Conservation (phyloP, 306 rosid genomes). For the Gastrolobium bilobum region DNA sequence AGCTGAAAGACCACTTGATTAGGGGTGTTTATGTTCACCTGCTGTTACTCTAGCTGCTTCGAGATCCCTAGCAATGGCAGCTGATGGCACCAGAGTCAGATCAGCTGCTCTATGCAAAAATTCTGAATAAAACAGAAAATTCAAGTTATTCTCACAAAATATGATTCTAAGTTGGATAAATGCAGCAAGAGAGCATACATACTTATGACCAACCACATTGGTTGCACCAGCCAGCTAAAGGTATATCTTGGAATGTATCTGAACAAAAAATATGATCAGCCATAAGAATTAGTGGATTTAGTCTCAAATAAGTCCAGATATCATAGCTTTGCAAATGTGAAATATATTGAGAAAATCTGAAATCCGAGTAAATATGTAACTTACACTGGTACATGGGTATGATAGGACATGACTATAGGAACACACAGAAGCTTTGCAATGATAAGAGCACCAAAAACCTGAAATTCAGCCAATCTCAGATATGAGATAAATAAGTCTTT, state of each 20-base stretch:
- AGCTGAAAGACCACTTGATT: constrained; percentile 20
- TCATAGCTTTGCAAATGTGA: constrained; percentile 18
- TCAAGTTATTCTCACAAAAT: constrained; percentile 42
- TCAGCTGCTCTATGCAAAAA: constrained; percentile 96
- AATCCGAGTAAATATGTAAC: constrained; percentile 46
- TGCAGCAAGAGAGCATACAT: constrained; percentile 50
- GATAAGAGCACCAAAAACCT: constrained; percentile 56
- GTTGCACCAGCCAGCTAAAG: constrained; percentile 98
- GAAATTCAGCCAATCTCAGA: constrained; percentile 30
- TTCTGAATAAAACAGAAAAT: constrained; percentile 62
- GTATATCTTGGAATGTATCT: constrained; percentile 99
- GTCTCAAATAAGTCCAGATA: constrained; percentile 14
- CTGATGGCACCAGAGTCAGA: constrained; percentile 94
- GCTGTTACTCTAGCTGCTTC: constrained; percentile 78
- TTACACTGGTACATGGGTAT: constrained; percentile 98
- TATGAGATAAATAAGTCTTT: not conserved
- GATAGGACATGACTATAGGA: constrained; percentile 85
- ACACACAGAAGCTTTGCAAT: constrained; percentile 56
- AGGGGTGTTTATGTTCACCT: constrained; percentile 60
- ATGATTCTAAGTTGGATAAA: not conserved
- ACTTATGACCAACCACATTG: constrained; percentile 98
- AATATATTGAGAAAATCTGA: constrained; percentile 15
- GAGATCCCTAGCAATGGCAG: constrained; percentile 89
- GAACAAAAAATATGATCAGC: constrained; percentile 47
- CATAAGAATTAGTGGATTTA: constrained; percentile 19